phyloP scores from a whole-genome alignment of 805 yeast species.

The Candida berthetii region DNA sequence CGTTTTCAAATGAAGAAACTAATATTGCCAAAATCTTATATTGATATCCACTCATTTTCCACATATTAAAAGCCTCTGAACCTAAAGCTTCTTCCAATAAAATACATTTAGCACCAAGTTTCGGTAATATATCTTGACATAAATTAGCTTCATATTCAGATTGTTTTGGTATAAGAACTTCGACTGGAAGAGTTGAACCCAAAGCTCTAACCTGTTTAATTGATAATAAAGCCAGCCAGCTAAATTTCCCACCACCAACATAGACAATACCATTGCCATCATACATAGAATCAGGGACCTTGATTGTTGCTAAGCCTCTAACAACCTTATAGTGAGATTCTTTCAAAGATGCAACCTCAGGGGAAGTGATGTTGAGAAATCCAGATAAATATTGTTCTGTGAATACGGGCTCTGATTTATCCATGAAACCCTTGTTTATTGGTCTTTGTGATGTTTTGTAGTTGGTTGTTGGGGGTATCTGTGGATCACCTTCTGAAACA shows the following conservation, averaged over 20 bases:
- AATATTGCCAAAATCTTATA: constrained; percentile 67
- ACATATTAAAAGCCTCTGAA: constrained; percentile 6
- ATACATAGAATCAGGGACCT: neutral
- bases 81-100: constrained; percentile 51
- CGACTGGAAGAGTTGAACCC: constrained; percentile 63
- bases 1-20: constrained; percentile 71
- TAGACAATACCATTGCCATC: constrained; percentile 48
- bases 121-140: constrained; percentile 55
- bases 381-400: neutral
- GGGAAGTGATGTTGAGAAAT: neutral
- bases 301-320: neutral
- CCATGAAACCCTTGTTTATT: neutral
- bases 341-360: neutral
- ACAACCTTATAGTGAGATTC: neutral
- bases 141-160: constrained; percentile 62
- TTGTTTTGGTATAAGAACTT: constrained; percentile 61
- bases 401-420: neutral
- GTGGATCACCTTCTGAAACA: no score
- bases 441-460: neutral
- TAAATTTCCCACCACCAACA: constrained; percentile 76
- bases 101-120: constrained; percentile 60
- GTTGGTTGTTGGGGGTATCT: neutral
- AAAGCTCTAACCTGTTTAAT: constrained; percentile 52
- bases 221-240: constrained; percentile 62
- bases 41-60: constrained; percentile 36